phyloP scores from a whole-genome alignment of 257 asterid genomes.

The Euphrasia confusa region DNA sequence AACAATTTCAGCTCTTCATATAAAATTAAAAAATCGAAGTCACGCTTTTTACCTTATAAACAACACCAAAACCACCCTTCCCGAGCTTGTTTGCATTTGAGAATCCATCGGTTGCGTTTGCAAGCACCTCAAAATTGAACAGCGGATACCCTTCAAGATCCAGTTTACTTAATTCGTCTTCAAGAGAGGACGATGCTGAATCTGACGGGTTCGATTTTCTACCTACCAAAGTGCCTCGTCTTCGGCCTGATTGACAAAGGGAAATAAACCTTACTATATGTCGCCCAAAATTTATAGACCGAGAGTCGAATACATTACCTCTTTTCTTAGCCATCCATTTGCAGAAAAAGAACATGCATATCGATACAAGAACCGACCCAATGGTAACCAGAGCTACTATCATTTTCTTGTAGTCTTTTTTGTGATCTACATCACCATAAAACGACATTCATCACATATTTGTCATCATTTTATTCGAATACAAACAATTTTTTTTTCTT shows the following conservation, averaged over 20 bases:
- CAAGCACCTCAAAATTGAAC: background rate
- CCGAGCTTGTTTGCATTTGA: background rate
- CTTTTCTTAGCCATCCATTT: constrained; percentile 27
- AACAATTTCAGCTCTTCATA: background rate
- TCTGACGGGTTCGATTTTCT: constrained; percentile 1
- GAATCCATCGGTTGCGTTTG: background rate
- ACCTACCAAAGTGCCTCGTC: background rate
- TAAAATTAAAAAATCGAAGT: too few relatives aligned
- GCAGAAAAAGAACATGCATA: constrained; percentile 19
- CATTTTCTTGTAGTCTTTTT: constrained; percentile 20
- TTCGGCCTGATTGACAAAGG: constrained; percentile 20
- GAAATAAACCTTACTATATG: constrained; percentile 2
- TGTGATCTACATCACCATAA: constrained; percentile 22
- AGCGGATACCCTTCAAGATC: background rate
- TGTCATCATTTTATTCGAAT: background rate
- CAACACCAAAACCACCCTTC: constrained; percentile 1
- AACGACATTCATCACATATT: background rate
- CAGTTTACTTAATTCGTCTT: background rate
- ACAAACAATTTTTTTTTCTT: too few relatives aligned
- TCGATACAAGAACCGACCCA: constrained; percentile 13
- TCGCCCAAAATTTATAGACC: background rate
- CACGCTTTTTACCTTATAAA: background rate
- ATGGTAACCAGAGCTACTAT: constrained; percentile 13
- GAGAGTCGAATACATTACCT: constrained; percentile 26
- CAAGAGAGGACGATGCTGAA: background rate